These are phyloP conservation scores for Rhizophagus prolifer DNA, from an alignment of 192 early-diverging fungal genomes.

Conservation along the genomic window DNA sequence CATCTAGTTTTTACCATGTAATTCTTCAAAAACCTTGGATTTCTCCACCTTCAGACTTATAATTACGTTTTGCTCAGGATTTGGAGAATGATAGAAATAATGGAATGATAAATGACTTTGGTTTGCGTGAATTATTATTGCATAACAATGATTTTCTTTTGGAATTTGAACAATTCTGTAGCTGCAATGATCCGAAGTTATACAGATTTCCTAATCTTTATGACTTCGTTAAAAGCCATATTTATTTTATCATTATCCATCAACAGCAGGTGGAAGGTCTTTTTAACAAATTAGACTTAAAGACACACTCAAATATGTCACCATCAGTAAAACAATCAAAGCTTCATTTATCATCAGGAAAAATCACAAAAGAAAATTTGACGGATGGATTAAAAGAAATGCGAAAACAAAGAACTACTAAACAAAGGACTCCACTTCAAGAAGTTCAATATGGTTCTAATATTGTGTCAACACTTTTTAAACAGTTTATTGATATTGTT, in stretches of 20 bases:
- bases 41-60: not conserved
- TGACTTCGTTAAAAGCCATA: not conserved
- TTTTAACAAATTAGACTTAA: not conserved
- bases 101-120: not conserved
- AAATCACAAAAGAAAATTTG: too few species aligned
- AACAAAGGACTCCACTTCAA: too few species aligned
- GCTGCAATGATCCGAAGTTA: not conserved
- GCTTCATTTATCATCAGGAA: too few species aligned
- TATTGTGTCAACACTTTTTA: too few species aligned
- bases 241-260: not conserved
- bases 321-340: too few species aligned
- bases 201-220: slow-evolving; percentile 1
- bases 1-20: too few species aligned
- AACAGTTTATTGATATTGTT: too few species aligned
- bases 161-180: not conserved
- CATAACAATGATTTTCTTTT: not conserved
- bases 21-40: not conserved
- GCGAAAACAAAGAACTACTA: too few species aligned
- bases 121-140: not conserved
- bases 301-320: too few species aligned
- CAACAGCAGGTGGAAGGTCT: not conserved
- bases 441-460: too few species aligned
- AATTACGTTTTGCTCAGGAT: not conserved
- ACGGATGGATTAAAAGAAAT: too few species aligned
- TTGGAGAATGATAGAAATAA: not conserved